Percentiles rank a stretch among this genome's conserved stretches.
These are phyloP conservation scores for Neofusicoccum parvum DNA, from an alignment of 2,329 filamentous ascomycete species.

Conservation along the genomic window DNA sequence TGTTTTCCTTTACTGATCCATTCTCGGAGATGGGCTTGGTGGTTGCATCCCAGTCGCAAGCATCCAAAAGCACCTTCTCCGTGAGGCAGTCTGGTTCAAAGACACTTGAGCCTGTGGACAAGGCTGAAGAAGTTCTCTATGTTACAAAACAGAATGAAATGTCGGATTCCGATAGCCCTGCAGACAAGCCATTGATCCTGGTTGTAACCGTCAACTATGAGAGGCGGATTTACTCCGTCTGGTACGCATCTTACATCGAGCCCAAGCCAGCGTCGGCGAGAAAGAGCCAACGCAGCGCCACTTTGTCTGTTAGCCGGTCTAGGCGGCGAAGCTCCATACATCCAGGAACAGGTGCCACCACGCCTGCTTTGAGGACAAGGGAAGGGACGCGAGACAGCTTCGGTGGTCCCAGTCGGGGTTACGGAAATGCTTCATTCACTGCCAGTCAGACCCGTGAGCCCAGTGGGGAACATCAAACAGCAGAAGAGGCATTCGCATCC, in stretches of 20 bases:
- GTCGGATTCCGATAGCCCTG: constrained; percentile 45
- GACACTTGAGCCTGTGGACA: constrained; percentile 65
- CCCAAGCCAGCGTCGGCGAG: constrained; percentile 57
- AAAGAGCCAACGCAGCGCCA: constrained; percentile 35
- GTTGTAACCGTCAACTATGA: constrained; percentile 81
- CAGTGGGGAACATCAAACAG: constrained; percentile 39
- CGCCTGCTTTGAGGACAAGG: constrained; percentile 66
- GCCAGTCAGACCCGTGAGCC: constrained; percentile 33
- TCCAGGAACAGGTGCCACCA: constrained; percentile 68
- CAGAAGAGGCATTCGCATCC: constrained; percentile 52
- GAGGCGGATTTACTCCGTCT: constrained; percentile 77
- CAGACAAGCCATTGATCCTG: constrained; percentile 60
- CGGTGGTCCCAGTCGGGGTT: constrained; percentile 53
- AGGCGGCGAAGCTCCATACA: constrained; percentile 65
- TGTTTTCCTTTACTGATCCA: constrained; percentile 85
- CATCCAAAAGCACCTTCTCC: constrained; percentile 24
- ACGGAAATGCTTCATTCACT: constrained; percentile 44
- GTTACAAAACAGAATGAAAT: constrained; percentile 69
- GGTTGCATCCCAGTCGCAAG: constrained; percentile 48
- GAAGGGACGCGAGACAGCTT: constrained; percentile 77
- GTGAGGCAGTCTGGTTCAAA: constrained; percentile 36
- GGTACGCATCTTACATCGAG: constrained; percentile 77
- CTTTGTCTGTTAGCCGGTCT: constrained; percentile 45
- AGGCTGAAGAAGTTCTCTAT: constrained; percentile 81
- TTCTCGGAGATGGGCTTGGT: constrained; percentile 83